Percentiles rank a stretch among this genome's conserved stretches.
Evolutionary conservation across 345 rosid species (phyloP).

Genomic region (Gossypium ekmanianum): DNA sequence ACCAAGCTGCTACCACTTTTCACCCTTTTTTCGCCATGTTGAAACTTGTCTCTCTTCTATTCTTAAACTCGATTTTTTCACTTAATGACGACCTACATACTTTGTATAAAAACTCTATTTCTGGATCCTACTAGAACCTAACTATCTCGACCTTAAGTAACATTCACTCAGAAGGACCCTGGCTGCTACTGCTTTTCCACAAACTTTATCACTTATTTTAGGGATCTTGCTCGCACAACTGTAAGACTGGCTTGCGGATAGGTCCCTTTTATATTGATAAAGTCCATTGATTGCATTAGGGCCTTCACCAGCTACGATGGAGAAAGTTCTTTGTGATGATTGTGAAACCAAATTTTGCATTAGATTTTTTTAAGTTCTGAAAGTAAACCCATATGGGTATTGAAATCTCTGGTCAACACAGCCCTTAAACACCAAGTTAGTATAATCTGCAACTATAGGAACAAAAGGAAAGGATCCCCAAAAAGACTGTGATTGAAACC

Average conservation of each 20-base stretch:
- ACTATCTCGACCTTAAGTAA: constrained; percentile 46
- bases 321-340: constrained; percentile 46
- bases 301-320: constrained; percentile 49
- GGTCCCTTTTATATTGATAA: constrained; percentile 87
- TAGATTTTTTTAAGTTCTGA: constrained; percentile 53
- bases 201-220: constrained; percentile 42
- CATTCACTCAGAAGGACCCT: constrained; percentile 67
- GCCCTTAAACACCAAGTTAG: constrained; percentile 64
- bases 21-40: constrained; percentile 41
- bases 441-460: constrained; percentile 30
- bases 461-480: constrained; percentile 5
- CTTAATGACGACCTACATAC: constrained; percentile 43
- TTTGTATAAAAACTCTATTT: constrained; percentile 45
- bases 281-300: constrained; percentile 51
- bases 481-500: constrained; percentile 21
- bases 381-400: constrained; percentile 55
- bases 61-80: constrained; percentile 34
- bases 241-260: constrained; percentile 45
- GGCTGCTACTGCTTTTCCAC: constrained; percentile 54
- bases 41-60: constrained; percentile 45
- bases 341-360: constrained; percentile 54
- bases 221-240: constrained; percentile 54
- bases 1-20: constrained; percentile 30
- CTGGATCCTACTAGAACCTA: constrained; percentile 51
- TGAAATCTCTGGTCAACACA: constrained; percentile 59